Evolutionary conservation across 768 basidiomycete genomes (phyloP).

Genomic region (Dioszegia aurantiaca): DNA sequence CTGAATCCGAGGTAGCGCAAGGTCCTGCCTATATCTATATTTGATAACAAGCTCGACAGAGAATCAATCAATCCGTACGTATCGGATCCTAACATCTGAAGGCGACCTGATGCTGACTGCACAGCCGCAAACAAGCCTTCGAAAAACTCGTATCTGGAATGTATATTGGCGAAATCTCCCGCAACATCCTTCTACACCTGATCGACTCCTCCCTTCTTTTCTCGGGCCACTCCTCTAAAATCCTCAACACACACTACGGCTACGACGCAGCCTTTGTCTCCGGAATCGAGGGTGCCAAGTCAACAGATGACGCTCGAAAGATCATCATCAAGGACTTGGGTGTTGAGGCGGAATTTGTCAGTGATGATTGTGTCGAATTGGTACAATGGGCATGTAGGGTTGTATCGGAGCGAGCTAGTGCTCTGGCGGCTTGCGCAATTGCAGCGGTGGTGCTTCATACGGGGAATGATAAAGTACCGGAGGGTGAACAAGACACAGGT

Average conservation of each 20-base stretch:
- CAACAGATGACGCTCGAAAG: slow-evolving; percentile 57
- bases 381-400: slow-evolving; percentile 75
- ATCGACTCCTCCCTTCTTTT: slow-evolving; percentile 65
- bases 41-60: slow-evolving; percentile 87
- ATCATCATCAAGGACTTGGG: slow-evolving; percentile 66
- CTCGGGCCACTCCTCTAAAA: slow-evolving; percentile 67
- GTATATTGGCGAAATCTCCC: slow-evolving; percentile 94
- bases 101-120: neutral
- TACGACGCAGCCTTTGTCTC: slow-evolving; percentile 92
- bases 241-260: slow-evolving; percentile 86
- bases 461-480: slow-evolving; percentile 61
- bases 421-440: slow-evolving; percentile 79
- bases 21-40: slow-evolving; percentile 80
- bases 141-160: slow-evolving; percentile 99
- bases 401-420: slow-evolving; percentile 77
- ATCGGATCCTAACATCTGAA: neutral
- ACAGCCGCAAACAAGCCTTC: slow-evolving; percentile 73
- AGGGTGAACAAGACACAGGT: slow-evolving; percentile 55
- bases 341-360: slow-evolving; percentile 60
- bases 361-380: slow-evolving; percentile 60
- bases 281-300: slow-evolving; percentile 65
- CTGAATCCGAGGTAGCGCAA: slow-evolving; percentile 59
- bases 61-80: slow-evolving; percentile 81
- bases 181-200: slow-evolving; percentile 77
- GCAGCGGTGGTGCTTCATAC: slow-evolving; percentile 84